phyloP scores from a whole-genome alignment of 1,139 yeast species.

The Candida dubliniensis region DNA sequence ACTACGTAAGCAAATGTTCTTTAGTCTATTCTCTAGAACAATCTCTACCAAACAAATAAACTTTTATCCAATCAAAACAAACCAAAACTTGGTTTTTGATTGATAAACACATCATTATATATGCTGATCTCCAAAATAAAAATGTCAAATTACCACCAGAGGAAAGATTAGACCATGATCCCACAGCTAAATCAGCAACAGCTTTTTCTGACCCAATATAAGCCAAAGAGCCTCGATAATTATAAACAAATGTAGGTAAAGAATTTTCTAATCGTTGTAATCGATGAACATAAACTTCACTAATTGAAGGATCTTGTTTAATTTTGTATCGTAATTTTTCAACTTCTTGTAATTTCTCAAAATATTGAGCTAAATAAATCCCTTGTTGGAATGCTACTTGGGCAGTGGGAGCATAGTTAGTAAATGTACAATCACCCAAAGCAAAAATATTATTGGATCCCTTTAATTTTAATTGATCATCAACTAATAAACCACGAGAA shows the following conservation, averaged over 20 bases:
- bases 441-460: conserved; percentile 86
- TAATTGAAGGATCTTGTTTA: conserved; percentile 26
- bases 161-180: conserved; percentile 76
- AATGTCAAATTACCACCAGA: conserved; percentile 85
- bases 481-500: conserved; percentile 82
- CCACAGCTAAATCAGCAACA: conserved; percentile 87
- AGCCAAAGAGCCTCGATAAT: conserved; percentile 72
- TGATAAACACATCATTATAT: conserved; percentile 87
- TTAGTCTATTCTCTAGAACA: conserved; percentile 50
- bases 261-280: conserved; percentile 40
- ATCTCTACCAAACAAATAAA: conserved; percentile 85
- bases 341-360: conserved; percentile 67
- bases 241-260: conserved; percentile 59
- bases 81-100: conserved; percentile 84
- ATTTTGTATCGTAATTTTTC: conserved; percentile 54
- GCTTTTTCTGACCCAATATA: conserved; percentile 89
- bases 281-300: conserved; percentile 39
- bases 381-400: conserved; percentile 97
- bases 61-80: conserved; percentile 83
- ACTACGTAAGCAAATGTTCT: not conserved
- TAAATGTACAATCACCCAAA: conserved; percentile 88
- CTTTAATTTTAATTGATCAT: conserved; percentile 76
- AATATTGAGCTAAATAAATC: conserved; percentile 68
- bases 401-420: conserved; percentile 91
- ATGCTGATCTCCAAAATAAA: conserved; percentile 92